Base-by-base conservation (phyloP, 345 rosid genomes). In the Garcia nutans region DNA sequence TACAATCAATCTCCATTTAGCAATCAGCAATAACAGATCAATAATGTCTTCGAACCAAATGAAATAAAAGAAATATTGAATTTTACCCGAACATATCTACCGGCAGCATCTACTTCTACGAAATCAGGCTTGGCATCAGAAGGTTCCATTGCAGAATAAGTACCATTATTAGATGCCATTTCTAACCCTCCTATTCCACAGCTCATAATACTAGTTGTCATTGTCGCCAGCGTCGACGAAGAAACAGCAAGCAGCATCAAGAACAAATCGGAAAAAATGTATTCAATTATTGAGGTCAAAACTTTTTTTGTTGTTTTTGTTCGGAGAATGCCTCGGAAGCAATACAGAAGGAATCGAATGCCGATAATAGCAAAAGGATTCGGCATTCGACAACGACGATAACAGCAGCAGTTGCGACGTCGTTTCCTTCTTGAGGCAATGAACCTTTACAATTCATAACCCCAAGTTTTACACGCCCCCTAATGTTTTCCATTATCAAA, bases 61-160 rank as follows among this genome's bases (percentile, higher is more conserved):
- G 12, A 72, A 49, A 4, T 28, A 16, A 37, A 1, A 26, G 37
- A 22, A 1, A 6, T 37, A 37, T 37, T 37, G 41, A 37, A 37
- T 22, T 19, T n/a, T 82, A 91, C 97, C 92, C 97, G 88, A 77
- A 86, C 81, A 68, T 93, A 93, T 63, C 93, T 90, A 74, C 90
- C 93, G 22, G 92, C 61, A 10, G 94, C 94, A 86, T 93, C 94
- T 64, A 74, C 86, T 74, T 93, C 92, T 37, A 83, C 80, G 55
- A 77, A 77, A 26, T 75, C 84, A 54, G 75, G 54, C 22, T 83
- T 83, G 6, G 11, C 52, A 26, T 71, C 71, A 56, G 78, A 75
- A 54, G 84, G 80, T 56, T 69, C 78, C 83, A 58, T 74, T 80
- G 74, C 74, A 57, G 81, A 82, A 64, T 44, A 57, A 0, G 50